phyloP scores from a whole-genome alignment of 2,329 filamentous ascomycete genomes.

The Cladosporium colombiae region DNA sequence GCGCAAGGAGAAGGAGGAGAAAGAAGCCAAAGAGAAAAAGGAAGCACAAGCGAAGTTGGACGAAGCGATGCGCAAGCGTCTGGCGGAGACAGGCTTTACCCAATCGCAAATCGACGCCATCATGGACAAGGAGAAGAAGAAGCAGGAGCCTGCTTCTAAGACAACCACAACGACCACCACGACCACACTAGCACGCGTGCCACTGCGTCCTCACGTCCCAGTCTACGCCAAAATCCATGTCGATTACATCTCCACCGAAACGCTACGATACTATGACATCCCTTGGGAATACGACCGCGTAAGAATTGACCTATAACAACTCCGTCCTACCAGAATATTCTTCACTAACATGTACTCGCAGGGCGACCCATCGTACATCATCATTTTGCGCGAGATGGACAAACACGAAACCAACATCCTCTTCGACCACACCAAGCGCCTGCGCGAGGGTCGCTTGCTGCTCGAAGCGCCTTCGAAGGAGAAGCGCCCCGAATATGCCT shows the following conservation, averaged over 20 bases:
- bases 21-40: constrained; percentile 43
- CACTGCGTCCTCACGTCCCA: constrained; percentile 31
- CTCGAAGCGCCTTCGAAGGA: constrained; percentile 44
- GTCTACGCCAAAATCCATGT: constrained; percentile 51
- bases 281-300: constrained; percentile 51
- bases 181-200: constrained; percentile 9
- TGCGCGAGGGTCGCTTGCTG: constrained; percentile 44
- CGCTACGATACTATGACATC: constrained; percentile 50
- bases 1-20: constrained; percentile 44
- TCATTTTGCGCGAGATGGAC: constrained; percentile 53
- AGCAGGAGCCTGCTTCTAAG: constrained; percentile 31
- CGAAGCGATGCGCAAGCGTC: constrained; percentile 46
- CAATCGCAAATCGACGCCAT: constrained; percentile 51
- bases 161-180: constrained; percentile 28
- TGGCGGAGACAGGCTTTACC: constrained; percentile 48
- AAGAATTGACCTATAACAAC: constrained; percentile 31
- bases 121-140: constrained; percentile 49
- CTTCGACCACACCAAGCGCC: constrained; percentile 52
- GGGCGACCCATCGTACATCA: constrained; percentile 50
- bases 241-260: constrained; percentile 49
- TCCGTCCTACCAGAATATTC: neutral
- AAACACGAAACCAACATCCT: constrained; percentile 51
- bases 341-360: constrained; percentile 24
- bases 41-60: constrained; percentile 46
- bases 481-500: constrained; percentile 48